Evolutionary conservation across 495 filamentous ascomycete genomes (phyloP).

Genomic region (Penicillium odoratum): DNA sequence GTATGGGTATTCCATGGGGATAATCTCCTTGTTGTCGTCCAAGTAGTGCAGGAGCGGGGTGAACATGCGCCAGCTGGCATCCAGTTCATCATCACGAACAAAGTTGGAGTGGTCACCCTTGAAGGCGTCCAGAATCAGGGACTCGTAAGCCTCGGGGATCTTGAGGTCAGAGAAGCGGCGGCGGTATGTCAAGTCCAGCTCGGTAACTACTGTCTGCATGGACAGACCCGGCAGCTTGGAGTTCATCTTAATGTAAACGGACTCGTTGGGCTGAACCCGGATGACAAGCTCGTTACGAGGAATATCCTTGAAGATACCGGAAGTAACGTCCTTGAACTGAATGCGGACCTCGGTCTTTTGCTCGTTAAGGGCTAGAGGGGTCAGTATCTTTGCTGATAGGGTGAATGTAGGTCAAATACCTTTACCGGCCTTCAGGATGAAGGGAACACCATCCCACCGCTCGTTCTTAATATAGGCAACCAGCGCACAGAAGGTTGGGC

Average conservation of each 20-base stretch:
- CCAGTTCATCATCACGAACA: slow-evolving; percentile 96
- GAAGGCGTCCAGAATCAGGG: slow-evolving; percentile 92
- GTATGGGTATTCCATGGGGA: slow-evolving; percentile 99
- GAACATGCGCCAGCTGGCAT: slow-evolving; percentile 99
- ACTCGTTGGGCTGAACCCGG: slow-evolving; percentile 98
- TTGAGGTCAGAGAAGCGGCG: slow-evolving; percentile 98
- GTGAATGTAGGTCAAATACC: slow-evolving; percentile 32
- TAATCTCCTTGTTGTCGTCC: slow-evolving; percentile 97
- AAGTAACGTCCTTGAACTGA: slow-evolving; percentile 98
- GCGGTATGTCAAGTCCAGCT: slow-evolving; percentile 97
- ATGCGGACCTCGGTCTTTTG: slow-evolving; percentile 99
- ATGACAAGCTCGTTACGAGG: slow-evolving; percentile 99
- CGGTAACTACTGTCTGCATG: slow-evolving; percentile 99
- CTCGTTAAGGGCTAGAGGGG: slow-evolving; percentile 78
- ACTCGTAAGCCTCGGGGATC: slow-evolving; percentile 99
- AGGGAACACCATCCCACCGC: slow-evolving; percentile 98
- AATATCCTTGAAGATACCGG: slow-evolving; percentile 99
- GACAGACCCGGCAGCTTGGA: slow-evolving; percentile 96
- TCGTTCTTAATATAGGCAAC: slow-evolving; percentile 99
- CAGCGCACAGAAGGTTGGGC: slow-evolving; percentile 96
- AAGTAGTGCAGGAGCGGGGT: slow-evolving; percentile 96
- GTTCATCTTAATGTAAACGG: slow-evolving; percentile 99
- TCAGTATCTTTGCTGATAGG: background rate
- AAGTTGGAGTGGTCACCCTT: slow-evolving; percentile 99
- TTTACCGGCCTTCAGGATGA: slow-evolving; percentile 99